Evolutionary conservation across 228 moss, liverwort and hornwort genomes (phyloP), one percentile per base, ranked within the genome.

Genomic region (Sphagnum magellanicum): DNA sequence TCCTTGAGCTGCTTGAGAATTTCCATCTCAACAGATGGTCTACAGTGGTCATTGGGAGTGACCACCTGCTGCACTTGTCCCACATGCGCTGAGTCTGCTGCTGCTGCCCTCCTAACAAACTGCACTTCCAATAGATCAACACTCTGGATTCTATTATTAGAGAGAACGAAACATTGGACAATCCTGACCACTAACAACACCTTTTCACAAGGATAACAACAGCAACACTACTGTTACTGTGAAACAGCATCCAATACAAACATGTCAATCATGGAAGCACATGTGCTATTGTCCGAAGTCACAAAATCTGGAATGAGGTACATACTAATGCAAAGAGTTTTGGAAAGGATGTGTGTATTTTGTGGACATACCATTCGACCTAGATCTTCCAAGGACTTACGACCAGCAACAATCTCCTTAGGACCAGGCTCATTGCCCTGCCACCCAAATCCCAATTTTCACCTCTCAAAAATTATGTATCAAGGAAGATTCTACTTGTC

Each of bases 351-450:
- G 32, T 32, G 3, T 55, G 12, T 55, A 55, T 55, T 55, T 12
- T 3, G 55, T 55, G 55, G 9, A 16, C 7, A 14, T 83, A 83
- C 83, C 83, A 83, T 83, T 77, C 83, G 63, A 50, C 83, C 83
- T 69, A 83, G 83, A 61, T 83, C 83, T 70, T 83, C 83, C 73
- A 83, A 61, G 48, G 83, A 83, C 52, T 83, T 83, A 50, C 83
- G 77, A 70, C 79, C 74, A 58, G 79, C 77, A 16, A 62, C 83
- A 72, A 60, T 60, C 63, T 83, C 83, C 75, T 83, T 83, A 55
- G 74, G 72, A 77, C 77, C 79, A 77, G 74, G 77, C 57, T 83
- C 83, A 61, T 48, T 77, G 76, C 67, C 72, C 83, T 83, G 79
- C 52, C 73, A 60, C 61, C 14, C 16, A 70, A 73, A 4, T 17